Percentiles rank a stretch among this genome's conserved stretches.
Evolutionary conservation across 1,139 yeast species (phyloP).

Genomic region (Zygoascus hellenicus): DNA sequence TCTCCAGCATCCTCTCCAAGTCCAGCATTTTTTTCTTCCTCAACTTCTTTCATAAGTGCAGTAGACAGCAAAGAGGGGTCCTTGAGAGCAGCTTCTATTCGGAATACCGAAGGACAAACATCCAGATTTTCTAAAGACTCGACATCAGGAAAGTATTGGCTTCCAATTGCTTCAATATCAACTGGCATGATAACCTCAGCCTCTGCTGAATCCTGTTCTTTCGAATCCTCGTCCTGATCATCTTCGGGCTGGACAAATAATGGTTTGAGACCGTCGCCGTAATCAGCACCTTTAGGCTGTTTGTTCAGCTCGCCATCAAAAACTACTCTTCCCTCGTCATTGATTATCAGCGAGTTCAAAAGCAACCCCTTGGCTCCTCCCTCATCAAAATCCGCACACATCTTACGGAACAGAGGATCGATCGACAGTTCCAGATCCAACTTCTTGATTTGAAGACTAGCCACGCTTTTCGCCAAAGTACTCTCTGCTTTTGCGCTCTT

Average conservation of each 20-base stretch:
- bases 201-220: conserved; percentile 21
- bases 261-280: conserved; percentile 22
- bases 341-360: conserved; percentile 61
- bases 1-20: conserved; percentile 16
- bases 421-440: conserved; percentile 72
- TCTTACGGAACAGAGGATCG: conserved; percentile 85
- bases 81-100: conserved; percentile 50
- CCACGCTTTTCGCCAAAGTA: conserved; percentile 51
- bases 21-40: conserved; percentile 11
- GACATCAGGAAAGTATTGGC: conserved; percentile 23
- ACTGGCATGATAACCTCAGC: conserved; percentile 8
- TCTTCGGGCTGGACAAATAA: conserved; percentile 12
- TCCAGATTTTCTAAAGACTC: conserved; percentile 37
- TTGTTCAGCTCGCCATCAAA: conserved; percentile 44
- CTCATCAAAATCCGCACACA: conserved; percentile 88
- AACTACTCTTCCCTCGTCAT: conserved; percentile 53
- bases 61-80: conserved; percentile 36
- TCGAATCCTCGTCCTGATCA: conserved; percentile 12
- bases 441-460: conserved; percentile 57
- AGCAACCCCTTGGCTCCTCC: conserved; percentile 88
- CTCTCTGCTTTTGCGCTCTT: conserved; percentile 34
- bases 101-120: conserved; percentile 59
- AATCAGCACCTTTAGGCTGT: conserved; percentile 15
- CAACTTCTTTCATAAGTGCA: conserved; percentile 23
- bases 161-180: conserved; percentile 18